phyloP scores from a whole-genome alignment of 352 stramenopile species.

The Globisporangium iwayamae region DNA sequence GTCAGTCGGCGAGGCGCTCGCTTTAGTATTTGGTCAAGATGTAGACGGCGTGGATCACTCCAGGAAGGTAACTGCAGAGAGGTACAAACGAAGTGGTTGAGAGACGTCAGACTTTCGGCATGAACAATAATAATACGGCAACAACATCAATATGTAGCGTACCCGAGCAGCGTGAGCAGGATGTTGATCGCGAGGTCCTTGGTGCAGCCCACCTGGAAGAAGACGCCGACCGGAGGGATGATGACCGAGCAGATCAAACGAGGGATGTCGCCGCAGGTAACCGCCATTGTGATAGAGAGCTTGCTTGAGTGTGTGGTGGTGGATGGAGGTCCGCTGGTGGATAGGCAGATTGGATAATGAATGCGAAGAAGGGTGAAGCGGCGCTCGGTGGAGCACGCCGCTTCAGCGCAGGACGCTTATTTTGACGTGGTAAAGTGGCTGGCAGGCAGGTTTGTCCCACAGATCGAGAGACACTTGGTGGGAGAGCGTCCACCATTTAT shows the following conservation, averaged over 20 bases:
- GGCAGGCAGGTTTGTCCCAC: not conserved
- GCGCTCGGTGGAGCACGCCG: too few relatives aligned
- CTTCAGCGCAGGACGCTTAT: not conserved
- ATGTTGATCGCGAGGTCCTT: slow-evolving; percentile 61
- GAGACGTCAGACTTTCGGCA: not conserved
- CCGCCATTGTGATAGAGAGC: slow-evolving; percentile 29
- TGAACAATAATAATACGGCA: not conserved
- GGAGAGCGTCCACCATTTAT: not conserved
- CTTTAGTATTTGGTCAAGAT: slow-evolving; percentile 64
- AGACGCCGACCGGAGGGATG: slow-evolving; percentile 40
- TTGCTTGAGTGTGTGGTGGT: not conserved
- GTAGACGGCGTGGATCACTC: slow-evolving; percentile 71
- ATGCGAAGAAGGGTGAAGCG: too few relatives aligned
- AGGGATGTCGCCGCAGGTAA: slow-evolving; percentile 69
- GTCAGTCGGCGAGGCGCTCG: too few relatives aligned
- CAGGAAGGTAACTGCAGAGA: slow-evolving; percentile 47
- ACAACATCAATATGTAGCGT: slow-evolving; percentile 3
- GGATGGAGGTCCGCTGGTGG: not conserved
- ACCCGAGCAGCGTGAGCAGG: slow-evolving; percentile 61
- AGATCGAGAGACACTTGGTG: not conserved
- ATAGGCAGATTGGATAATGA: slow-evolving; percentile 2
- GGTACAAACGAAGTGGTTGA: not conserved
- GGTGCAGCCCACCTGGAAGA: slow-evolving; percentile 37
- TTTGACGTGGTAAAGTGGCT: not conserved
- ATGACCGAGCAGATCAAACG: slow-evolving; percentile 67